Base-by-base conservation (phyloP, 257 asterid genomes). In the Solanum peruvianum region DNA sequence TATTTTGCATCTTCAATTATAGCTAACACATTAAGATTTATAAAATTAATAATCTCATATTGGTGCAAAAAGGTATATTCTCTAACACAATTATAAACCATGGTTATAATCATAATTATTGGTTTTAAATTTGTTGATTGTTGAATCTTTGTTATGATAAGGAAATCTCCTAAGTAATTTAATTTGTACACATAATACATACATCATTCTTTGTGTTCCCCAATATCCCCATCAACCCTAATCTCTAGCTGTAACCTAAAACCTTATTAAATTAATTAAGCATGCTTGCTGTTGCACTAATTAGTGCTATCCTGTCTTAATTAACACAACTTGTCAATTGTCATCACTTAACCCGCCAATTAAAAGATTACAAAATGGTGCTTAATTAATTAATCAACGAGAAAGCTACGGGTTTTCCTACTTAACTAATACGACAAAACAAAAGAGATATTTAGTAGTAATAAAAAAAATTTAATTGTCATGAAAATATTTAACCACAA, bases 151-250 rank as follows among this genome's bases (percentile, higher is more conserved):
- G 81, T 29, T 47, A 29, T 47, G 85, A 47, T 47, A 29, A 13
- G 15, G 67, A 80, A 80, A 69, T 76, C 80, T 85, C 75, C 33
- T n/a, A 62, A 62, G 31, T 62, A 62, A 31, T 84, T 41, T 62
- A 81, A 41, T 56, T 11, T 42, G 18, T 86, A 80, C 44, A 27
- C 31, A 29, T 42, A 49, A 47, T 41, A 16, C 77, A 84, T 86
- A 37, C 77, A 84, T 86, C 86, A 88, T 86, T 86, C 83, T 52
- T 37, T 71, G 85, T 82, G 90, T 56, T 83, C 87, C 86, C 90
- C 58, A 69, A 73, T 23, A 62, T 76, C 86, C 27, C 70, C 90
- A n/a, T 87, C 88, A 87, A 89, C 58, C 87, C 86, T 62, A 87
- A 87, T n/a, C 81, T 83, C 73, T 49, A 27, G 85, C 67, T 80